Evolutionary conservation across 2,329 filamentous ascomycete genomes (phyloP).

Genomic region (Hypoxylon sp.): DNA sequence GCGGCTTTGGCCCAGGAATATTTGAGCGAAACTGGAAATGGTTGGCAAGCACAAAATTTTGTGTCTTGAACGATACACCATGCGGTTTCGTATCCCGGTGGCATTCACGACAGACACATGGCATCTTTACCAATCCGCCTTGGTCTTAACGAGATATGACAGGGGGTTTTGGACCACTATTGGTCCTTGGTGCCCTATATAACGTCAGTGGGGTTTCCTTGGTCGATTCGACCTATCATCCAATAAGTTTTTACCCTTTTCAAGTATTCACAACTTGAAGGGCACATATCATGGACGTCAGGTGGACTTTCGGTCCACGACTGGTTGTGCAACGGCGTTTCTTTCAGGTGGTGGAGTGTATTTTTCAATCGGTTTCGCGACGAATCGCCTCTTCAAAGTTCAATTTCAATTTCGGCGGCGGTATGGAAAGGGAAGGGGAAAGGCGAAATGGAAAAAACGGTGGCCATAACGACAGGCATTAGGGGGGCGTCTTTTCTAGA

Average conservation of each 20-base stretch:
- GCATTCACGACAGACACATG: conserved; percentile 29
- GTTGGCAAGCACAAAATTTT: conserved; percentile 41
- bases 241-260: conserved; percentile 14
- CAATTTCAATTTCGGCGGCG: conserved; percentile 25
- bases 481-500: conserved; percentile 36
- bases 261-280: conserved; percentile 9
- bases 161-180: conserved; percentile 32
- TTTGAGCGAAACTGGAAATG: conserved; percentile 35
- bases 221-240: conserved; percentile 24
- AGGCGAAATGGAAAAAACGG: conserved; percentile 35
- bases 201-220: conserved; percentile 14
- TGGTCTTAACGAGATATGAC: conserved; percentile 17
- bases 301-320: conserved; percentile 16
- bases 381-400: conserved; percentile 28
- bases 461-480: conserved; percentile 29
- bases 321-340: conserved; percentile 30
- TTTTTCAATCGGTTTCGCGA: conserved; percentile 17
- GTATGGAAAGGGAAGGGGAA: conserved; percentile 28
- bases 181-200: conserved; percentile 34
- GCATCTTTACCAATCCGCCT: conserved; percentile 36
- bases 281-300: conserved; percentile 23
- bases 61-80: conserved; percentile 44
- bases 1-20: conserved; percentile 33
- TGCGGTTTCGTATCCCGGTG: conserved; percentile 34
- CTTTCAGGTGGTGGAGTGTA: conserved; percentile 20